A percentile compares a stretch with the other conserved stretches of the same genome.
These are phyloP conservation scores for Fusarium sp. DNA, from an alignment of 2,329 filamentous ascomycete species.

Conservation along the genomic window DNA sequence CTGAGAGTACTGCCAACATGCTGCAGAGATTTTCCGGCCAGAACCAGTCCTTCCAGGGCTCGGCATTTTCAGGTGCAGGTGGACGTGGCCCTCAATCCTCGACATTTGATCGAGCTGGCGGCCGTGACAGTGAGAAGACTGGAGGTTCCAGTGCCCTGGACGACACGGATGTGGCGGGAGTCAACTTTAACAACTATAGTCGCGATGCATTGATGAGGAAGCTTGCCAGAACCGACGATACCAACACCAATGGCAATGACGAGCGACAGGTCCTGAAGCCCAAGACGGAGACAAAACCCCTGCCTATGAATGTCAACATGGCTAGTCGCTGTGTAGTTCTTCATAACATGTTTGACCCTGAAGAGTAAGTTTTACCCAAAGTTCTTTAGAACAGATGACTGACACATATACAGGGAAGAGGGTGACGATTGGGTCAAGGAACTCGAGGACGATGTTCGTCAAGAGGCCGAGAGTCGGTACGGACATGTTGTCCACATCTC, in stretches of 20 bases:
- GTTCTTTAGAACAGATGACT: constrained; percentile 40
- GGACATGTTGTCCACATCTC: constrained; percentile 98
- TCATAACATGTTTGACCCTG: constrained; percentile 94
- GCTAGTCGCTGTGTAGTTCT: constrained; percentile 94
- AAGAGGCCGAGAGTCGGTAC: constrained; percentile 95
- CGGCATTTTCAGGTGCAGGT: constrained; percentile 89
- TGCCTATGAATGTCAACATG: constrained; percentile 89
- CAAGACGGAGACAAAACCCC: constrained; percentile 81
- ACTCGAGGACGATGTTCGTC: constrained; percentile 91
- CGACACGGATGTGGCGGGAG: constrained; percentile 96
- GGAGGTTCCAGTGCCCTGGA: constrained; percentile 94
- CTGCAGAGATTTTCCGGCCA: constrained; percentile 91
- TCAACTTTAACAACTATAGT: constrained; percentile 99
- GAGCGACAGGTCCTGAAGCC: constrained; percentile 81
- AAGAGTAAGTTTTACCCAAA: constrained; percentile 76
- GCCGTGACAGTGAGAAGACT: constrained; percentile 89
- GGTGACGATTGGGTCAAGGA: constrained; percentile 92
- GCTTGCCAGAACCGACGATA: constrained; percentile 94
- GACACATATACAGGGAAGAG: constrained; percentile 74
- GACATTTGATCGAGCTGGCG: constrained; percentile 91
- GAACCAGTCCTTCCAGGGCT: constrained; percentile 85
- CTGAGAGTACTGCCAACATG: constrained; percentile 93
- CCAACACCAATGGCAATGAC: constrained; percentile 71
- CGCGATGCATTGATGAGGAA: constrained; percentile 99
- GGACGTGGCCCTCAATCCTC: constrained; percentile 87